A percentile compares a stretch with the other conserved stretches of the same genome.
These are phyloP conservation scores for Cladosporium cucumerinum DNA, from an alignment of 2,329 filamentous ascomycete genomes.

Conservation along the genomic window DNA sequence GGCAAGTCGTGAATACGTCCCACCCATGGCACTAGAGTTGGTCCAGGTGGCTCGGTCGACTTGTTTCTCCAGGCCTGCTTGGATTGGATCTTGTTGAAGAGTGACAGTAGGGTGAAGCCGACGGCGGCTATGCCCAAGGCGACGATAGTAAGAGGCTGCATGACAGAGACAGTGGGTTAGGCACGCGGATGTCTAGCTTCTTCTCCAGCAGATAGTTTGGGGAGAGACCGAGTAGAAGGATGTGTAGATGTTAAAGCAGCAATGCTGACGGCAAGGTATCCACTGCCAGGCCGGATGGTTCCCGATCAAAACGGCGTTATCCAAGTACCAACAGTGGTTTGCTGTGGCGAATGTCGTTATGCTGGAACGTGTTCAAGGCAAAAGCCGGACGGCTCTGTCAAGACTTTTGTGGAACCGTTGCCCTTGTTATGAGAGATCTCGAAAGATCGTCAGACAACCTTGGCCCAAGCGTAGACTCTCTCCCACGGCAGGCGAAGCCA, in stretches of 20 bases:
- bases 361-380: slow-evolving; percentile 4
- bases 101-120: slow-evolving; percentile 35
- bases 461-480: slow-evolving; percentile 9
- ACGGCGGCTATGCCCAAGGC: slow-evolving; percentile 33
- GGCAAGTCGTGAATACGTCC: slow-evolving; percentile 47
- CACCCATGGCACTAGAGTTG: slow-evolving; percentile 36
- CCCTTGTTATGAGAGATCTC: slow-evolving; percentile 12
- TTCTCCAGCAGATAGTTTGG: background rate
- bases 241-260: slow-evolving; percentile 5
- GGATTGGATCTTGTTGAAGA: slow-evolving; percentile 34
- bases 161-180: slow-evolving; percentile 20
- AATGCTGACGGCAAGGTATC: slow-evolving; percentile 4
- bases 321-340: slow-evolving; percentile 4
- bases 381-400: slow-evolving; percentile 14
- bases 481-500: slow-evolving; percentile 1
- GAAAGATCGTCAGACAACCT: slow-evolving; percentile 9
- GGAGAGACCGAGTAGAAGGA: slow-evolving; percentile 2
- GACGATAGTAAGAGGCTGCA: slow-evolving; percentile 41
- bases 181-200: background rate
- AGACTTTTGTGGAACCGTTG: slow-evolving; percentile 16
- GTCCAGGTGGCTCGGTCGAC: slow-evolving; percentile 39
- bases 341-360: slow-evolving; percentile 8
- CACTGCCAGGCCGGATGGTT: slow-evolving; percentile 8
- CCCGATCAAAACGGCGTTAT: slow-evolving; percentile 8
- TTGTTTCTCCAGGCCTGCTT: slow-evolving; percentile 35